Percentiles rank a stretch among this genome's conserved stretches.
These are phyloP conservation scores for Drechslera avenae DNA, from an alignment of 2,329 filamentous ascomycete genomes.

Conservation along the genomic window DNA sequence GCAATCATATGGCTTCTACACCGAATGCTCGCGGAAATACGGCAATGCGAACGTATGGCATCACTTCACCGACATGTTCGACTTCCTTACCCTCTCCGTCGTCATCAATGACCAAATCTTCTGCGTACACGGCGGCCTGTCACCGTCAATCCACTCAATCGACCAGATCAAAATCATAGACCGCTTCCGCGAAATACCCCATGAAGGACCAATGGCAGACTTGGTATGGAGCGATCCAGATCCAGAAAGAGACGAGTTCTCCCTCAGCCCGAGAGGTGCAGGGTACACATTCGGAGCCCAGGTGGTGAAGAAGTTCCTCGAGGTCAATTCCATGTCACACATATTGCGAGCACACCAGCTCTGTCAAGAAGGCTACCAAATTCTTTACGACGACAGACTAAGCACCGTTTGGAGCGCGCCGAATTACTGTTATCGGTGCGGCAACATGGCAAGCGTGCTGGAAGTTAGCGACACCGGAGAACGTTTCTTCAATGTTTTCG, in stretches of 20 bases:
- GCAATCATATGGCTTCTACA: slow-evolving; percentile 99
- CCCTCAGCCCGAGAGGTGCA: slow-evolving; percentile 86
- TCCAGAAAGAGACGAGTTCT: slow-evolving; percentile 96
- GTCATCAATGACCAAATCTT: slow-evolving; percentile 99
- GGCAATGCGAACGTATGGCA: slow-evolving; percentile 99
- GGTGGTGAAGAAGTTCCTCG: slow-evolving; percentile 96
- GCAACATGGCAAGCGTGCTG: slow-evolving; percentile 94
- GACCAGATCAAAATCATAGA: slow-evolving; percentile 99
- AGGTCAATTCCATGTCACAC: slow-evolving; percentile 97
- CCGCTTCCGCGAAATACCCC: slow-evolving; percentile 96
- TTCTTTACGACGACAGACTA: slow-evolving; percentile 90
- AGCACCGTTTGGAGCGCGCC: slow-evolving; percentile 90
- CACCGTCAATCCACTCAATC: slow-evolving; percentile 85
- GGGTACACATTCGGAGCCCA: slow-evolving; percentile 98
- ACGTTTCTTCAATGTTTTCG: slow-evolving; percentile 96
- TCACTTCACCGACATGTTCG: slow-evolving; percentile 99
- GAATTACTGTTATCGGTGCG: slow-evolving; percentile 90
- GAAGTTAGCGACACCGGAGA: slow-evolving; percentile 94
- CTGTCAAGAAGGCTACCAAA: slow-evolving; percentile 96
- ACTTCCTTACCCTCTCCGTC: slow-evolving; percentile 93
- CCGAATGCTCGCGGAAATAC: slow-evolving; percentile 96
- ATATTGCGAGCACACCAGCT: slow-evolving; percentile 98
- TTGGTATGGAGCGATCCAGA: slow-evolving; percentile 98
- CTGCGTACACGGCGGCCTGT: slow-evolving; percentile 87
- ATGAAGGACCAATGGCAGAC: slow-evolving; percentile 99